Evolutionary conservation across 1,139 yeast species (phyloP).

Genomic region (Debaryomyces sp.): DNA sequence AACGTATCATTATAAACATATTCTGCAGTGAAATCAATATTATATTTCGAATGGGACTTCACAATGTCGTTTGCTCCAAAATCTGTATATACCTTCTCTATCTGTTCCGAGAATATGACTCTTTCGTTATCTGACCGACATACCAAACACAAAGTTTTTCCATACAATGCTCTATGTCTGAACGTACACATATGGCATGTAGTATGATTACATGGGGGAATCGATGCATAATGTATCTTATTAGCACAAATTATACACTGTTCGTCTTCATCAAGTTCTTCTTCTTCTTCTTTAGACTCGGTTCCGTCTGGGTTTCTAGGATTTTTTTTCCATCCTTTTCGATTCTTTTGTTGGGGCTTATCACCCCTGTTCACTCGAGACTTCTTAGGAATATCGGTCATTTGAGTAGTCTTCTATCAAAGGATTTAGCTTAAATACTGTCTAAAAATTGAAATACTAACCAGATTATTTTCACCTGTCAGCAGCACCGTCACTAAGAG

Average conservation of each 20-base stretch:
- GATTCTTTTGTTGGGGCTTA: slow-evolving; percentile 3
- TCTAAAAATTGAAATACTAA: background rate
- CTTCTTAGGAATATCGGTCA: slow-evolving; percentile 11
- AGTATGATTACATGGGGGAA: slow-evolving; percentile 82
- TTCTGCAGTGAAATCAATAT: slow-evolving; percentile 54
- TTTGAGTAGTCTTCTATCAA: background rate
- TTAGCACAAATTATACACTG: slow-evolving; percentile 88
- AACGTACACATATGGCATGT: slow-evolving; percentile 85
- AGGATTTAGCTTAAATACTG: background rate
- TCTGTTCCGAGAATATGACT: slow-evolving; percentile 57
- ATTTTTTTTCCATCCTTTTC: slow-evolving; percentile 10
- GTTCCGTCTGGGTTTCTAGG: slow-evolving; percentile 9
- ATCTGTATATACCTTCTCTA: slow-evolving; percentile 42
- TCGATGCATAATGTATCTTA: slow-evolving; percentile 58
- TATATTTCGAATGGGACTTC: slow-evolving; percentile 44
- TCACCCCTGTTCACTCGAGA: slow-evolving; percentile 25
- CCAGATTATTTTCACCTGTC: background rate
- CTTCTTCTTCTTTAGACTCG: slow-evolving; percentile 23
- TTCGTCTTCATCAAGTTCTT: slow-evolving; percentile 33
- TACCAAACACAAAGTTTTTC: slow-evolving; percentile 73
- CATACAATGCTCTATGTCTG: slow-evolving; percentile 80
- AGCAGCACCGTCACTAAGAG: background rate
- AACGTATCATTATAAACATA: slow-evolving; percentile 47
- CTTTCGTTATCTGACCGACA: slow-evolving; percentile 73
- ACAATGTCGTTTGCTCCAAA: slow-evolving; percentile 33